Evolutionary conservation across 2,329 filamentous ascomycete species (phyloP), one percentile per base, ranked within the genome.

Genomic region (Sporothrix pallida): DNA sequence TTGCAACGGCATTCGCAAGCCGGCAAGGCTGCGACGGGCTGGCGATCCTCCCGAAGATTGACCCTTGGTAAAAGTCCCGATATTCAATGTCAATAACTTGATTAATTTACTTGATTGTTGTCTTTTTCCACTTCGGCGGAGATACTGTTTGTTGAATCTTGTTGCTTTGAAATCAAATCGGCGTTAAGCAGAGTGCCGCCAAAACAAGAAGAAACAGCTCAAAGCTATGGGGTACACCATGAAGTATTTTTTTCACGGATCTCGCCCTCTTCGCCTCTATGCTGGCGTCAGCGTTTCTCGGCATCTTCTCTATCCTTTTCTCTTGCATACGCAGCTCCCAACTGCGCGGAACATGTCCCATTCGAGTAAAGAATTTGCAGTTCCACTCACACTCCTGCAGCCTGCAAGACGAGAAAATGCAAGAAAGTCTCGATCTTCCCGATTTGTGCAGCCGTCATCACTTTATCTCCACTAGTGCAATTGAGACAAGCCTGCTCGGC

Each of bases 151-250:
- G 7, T 17, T 26, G 15, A 10, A 9, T 4, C 1, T 37, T 42
- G 13, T 44, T 0, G 60, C 60, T 63, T 63, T 63, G 60, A 63
- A 63, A 63, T 63, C 60, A 63, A 63, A 44, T 13, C 60, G 37
- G 60, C 37, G 60, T 44, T 44, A 63, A 63, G 60, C 37, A 26
- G 23, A 26, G 23, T 26, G 23, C 3, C 23, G 23, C 23, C 23
- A 26, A 26, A 26, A 26, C 23, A 26, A 26, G 23, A 26, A 26
- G 23, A 26, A 60, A 60, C 26, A 60, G 15, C 2, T 23, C n/a
- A 20, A 20, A 10, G n/a, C 12, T 10, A 23, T 23, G n/a, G 9
- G 17, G 52, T 54, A 54, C 52, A 20, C 52, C 4, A 6, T 7
- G 4, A 37, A 37, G 52, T 15, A 23, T 9, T 23, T 10, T 56